Base-by-base conservation (phyloP, 805 yeast genomes). In the Sugiyamaella floridensis region DNA sequence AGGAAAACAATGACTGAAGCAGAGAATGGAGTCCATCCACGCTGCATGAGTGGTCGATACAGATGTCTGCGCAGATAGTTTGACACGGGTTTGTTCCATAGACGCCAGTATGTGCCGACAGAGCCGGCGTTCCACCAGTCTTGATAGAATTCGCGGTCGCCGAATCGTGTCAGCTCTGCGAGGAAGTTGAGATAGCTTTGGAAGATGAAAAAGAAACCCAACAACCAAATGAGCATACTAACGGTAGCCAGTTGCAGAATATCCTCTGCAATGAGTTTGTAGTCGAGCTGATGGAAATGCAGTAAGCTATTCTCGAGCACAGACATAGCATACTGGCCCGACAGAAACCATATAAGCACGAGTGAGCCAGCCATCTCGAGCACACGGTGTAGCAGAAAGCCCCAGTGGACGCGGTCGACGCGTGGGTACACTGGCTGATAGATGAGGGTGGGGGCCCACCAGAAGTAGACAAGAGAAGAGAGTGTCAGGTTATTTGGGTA, bases 101-200 rank as follows among this genome's bases (percentile, higher is more conserved):
- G 63, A 26, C 71, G 65, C 79, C 79, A 76, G 58, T 74, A 76
- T 15, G 74, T 66, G 16, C 73, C 75, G 11, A 76, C 73, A 15
- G 77, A 70, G n/a, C 74, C 73, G 1, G 77, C 70, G 53, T 75
- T 75, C 79, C 79, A 75, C 79, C 79, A 75, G 54, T 75, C 76
- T 32, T 66, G 70, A 53, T 75, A 75, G 61, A 75, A 75, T 8
- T 71, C 70, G 16, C 78, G 66, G 60, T 75, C 79, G 12, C 72
- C 76, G 53, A 75, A 75, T 15, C 69, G 58, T 41, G 74, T 67
- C 26, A 74, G 47, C 57, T 75, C 79, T 5, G 78, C 79, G 12
- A 73, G 56, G 20, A 74, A 61, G 54, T 76, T 75, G 43, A 75
- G 65, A 47, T 60, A 60, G 44, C 72, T 63, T 51, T 75, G 79